Conservation (phyloP, 768 basidiomycete species). For the Basidioascus undulatus region DNA sequence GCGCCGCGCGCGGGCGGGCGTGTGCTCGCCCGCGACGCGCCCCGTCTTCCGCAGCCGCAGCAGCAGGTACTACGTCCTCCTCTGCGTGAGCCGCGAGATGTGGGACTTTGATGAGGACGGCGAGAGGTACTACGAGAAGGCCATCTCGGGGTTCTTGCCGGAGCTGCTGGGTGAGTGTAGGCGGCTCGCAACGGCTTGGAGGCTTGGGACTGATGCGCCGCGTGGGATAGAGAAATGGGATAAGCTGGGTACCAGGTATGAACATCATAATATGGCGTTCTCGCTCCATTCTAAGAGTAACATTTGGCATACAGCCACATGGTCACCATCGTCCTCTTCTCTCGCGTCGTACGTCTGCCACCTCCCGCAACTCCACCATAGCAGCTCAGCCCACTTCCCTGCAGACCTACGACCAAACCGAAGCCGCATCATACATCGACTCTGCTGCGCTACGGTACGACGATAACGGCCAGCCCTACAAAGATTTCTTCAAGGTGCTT, state of each 20-base stretch:
- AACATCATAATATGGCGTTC: no score
- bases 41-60: no score
- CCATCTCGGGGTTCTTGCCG: constrained; percentile 90
- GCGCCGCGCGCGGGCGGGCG: no score
- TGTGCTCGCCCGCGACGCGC: no score
- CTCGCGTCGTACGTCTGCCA: constrained; percentile 68
- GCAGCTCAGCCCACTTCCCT: no score
- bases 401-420: constrained; percentile 61
- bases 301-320: constrained; percentile 76
- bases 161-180: constrained; percentile 65
- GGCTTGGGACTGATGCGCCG: constrained; percentile 1
- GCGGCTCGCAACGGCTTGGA: constrained; percentile 25
- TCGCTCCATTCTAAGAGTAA: no score
- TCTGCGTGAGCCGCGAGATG: no score
- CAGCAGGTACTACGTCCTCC: no score
- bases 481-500: constrained; percentile 46
- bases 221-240: constrained; percentile 20
- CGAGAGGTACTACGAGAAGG: constrained; percentile 85
- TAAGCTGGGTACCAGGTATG: no score
- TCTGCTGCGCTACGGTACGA: constrained; percentile 56
- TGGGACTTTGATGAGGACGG: constrained; percentile 96
- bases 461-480: constrained; percentile 30
- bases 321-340: constrained; percentile 81
- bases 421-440: constrained; percentile 28
- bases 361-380: no score